These are phyloP conservation scores for Phascolomyces articulosus DNA, from an alignment of 371 early-diverging fungal genomes.

Conservation along the genomic window DNA sequence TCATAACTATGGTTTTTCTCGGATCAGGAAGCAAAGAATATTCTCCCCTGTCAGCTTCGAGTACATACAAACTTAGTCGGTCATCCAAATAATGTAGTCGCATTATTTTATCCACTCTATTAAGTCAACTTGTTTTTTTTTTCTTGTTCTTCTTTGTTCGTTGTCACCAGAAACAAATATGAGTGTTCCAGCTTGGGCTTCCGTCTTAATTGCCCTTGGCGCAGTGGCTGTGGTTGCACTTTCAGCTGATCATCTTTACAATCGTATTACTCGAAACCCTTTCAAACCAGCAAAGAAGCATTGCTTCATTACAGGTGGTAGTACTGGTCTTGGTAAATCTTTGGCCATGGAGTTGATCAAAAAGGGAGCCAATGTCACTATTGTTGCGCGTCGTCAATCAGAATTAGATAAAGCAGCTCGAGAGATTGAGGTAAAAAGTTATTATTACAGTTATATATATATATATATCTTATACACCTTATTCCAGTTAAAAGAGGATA, in stretches of 20 bases:
- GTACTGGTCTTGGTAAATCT: conserved; percentile 89
- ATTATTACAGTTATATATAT: no score
- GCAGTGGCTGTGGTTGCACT: conserved; percentile 21
- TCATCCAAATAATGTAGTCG: not conserved
- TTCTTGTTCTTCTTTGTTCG: not conserved
- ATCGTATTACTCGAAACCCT: conserved; percentile 32
- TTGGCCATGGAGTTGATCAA: conserved; percentile 77
- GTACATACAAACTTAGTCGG: not conserved
- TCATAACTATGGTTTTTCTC: no score
- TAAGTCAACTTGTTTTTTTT: no score
- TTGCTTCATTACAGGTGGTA: conserved; percentile 93
- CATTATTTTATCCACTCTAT: no score
- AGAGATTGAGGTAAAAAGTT: conserved; percentile 60
- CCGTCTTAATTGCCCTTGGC: conserved; percentile 36
- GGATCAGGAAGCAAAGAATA: no score
- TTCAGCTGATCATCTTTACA: conserved; percentile 29
- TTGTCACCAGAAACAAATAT: not conserved
- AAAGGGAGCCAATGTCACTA: conserved; percentile 86
- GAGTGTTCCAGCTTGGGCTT: conserved; percentile 38
- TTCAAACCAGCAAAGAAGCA: conserved; percentile 59
- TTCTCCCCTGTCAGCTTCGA: no score
- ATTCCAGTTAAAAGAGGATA: no score
- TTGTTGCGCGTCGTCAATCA: conserved; percentile 75
- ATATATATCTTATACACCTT: no score
- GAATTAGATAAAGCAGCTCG: conserved; percentile 59